These are phyloP conservation scores for Catunica adiposa DNA, from an alignment of 2,329 filamentous ascomycete genomes.

Conservation along the genomic window DNA sequence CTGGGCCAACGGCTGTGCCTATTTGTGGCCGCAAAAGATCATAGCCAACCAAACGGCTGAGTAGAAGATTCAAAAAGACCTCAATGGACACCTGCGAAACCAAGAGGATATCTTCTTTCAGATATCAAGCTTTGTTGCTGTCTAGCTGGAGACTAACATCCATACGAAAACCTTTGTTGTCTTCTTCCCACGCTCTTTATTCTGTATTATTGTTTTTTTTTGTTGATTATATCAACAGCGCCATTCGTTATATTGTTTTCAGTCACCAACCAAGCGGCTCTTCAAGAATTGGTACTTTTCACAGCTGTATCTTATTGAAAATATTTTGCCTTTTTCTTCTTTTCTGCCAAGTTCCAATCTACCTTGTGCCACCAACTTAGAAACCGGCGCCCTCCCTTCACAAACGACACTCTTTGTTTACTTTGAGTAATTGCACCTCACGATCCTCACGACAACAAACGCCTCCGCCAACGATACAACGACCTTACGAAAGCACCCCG, in stretches of 20 bases:
- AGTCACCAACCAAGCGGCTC: background rate
- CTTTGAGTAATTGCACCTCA: background rate
- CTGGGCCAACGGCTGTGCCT: background rate
- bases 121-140: background rate
- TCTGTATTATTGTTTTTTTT: background rate
- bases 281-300: background rate
- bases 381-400: background rate
- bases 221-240: conserved; percentile 1
- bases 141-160: background rate
- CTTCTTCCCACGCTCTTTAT: background rate
- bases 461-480: background rate
- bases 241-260: background rate
- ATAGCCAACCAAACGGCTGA: background rate
- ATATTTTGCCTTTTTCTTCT: background rate
- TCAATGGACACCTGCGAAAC: background rate
- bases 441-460: background rate
- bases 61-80: background rate
- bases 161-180: background rate
- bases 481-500: background rate
- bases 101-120: background rate
- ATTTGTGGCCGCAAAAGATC: background rate
- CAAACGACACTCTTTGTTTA: background rate
- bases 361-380: background rate
- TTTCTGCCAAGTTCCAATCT: background rate
- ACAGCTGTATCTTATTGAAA: background rate